Percentiles rank a stretch among this genome's conserved stretches.
These are phyloP conservation scores for Mytilinidion resinicola DNA, from an alignment of 495 filamentous ascomycete genomes.

Conservation along the genomic window DNA sequence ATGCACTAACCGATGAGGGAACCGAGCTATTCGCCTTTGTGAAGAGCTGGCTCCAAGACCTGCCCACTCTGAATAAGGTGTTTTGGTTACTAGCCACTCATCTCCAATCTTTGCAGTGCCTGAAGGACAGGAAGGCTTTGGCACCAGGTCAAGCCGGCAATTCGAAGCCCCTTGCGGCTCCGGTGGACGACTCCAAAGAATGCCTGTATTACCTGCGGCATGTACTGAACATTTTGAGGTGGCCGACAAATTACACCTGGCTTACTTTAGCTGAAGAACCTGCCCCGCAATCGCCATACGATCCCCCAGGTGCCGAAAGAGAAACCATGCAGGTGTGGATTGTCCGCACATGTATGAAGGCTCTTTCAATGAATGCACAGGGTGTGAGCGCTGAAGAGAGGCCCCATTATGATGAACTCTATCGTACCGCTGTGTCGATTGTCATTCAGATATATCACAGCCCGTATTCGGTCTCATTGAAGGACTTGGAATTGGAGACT, in stretches of 20 bases:
- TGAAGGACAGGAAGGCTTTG: slow-evolving; percentile 24
- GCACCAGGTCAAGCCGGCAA: background rate
- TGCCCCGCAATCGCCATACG: slow-evolving; percentile 32
- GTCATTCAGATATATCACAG: slow-evolving; percentile 71
- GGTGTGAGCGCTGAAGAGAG: background rate
- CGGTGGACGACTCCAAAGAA: slow-evolving; percentile 64
- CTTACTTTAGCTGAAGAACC: slow-evolving; percentile 47
- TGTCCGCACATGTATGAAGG: slow-evolving; percentile 43
- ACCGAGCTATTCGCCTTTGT: slow-evolving; percentile 69
- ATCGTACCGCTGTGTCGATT: slow-evolving; percentile 62
- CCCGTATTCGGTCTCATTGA: slow-evolving; percentile 58
- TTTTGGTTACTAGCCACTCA: slow-evolving; percentile 21
- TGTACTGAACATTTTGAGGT: slow-evolving; percentile 62
- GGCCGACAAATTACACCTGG: slow-evolving; percentile 56
- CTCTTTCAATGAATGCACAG: slow-evolving; percentile 8
- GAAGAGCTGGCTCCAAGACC: slow-evolving; percentile 73
- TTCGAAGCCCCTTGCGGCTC: slow-evolving; percentile 1
- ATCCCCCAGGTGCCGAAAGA: slow-evolving; percentile 38
- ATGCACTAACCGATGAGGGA: slow-evolving; percentile 66
- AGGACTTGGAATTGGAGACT: slow-evolving; percentile 64
- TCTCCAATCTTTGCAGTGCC: slow-evolving; percentile 21
- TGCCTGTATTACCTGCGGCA: slow-evolving; percentile 73
- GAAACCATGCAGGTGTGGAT: slow-evolving; percentile 57
- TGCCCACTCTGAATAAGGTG: slow-evolving; percentile 58
- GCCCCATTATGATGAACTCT: slow-evolving; percentile 45